Percentiles rank a stretch among this genome's conserved stretches.
Conservation (phyloP, 2,329 filamentous ascomycete genomes). For the Biscogniauxia marginata region DNA sequence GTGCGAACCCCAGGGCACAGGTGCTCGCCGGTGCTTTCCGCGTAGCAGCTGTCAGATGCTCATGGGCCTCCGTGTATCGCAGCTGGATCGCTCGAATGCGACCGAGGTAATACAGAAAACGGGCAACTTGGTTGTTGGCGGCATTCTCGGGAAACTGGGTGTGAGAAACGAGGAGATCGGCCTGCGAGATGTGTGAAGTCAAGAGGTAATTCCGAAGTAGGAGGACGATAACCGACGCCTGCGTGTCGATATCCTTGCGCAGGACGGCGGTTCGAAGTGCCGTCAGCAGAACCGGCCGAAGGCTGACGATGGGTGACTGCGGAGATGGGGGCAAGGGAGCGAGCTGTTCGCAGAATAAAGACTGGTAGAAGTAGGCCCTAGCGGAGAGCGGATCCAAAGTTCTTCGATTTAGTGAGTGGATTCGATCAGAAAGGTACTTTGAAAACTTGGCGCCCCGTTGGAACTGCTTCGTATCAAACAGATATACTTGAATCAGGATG, state of each 20-base stretch:
- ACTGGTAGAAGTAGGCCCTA: slow-evolving; percentile 98
- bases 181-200: slow-evolving; percentile 95
- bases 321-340: slow-evolving; percentile 84
- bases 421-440: slow-evolving; percentile 74
- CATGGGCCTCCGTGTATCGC: slow-evolving; percentile 94
- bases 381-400: slow-evolving; percentile 92
- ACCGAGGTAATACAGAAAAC: slow-evolving; percentile 95
- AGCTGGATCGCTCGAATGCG: slow-evolving; percentile 96
- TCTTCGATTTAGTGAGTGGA: slow-evolving; percentile 86
- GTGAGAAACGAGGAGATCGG: slow-evolving; percentile 92
- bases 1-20: slow-evolving; percentile 90
- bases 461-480: slow-evolving; percentile 81
- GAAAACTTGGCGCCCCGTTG: slow-evolving; percentile 84
- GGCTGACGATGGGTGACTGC: slow-evolving; percentile 80
- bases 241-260: slow-evolving; percentile 95
- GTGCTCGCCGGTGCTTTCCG: slow-evolving; percentile 90
- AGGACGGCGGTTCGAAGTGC: slow-evolving; percentile 93
- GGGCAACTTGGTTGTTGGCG: slow-evolving; percentile 95
- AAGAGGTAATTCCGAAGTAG: slow-evolving; percentile 93
- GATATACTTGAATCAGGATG: slow-evolving; percentile 81
- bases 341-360: slow-evolving; percentile 90
- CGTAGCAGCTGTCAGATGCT: slow-evolving; percentile 88
- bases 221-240: slow-evolving; percentile 91
- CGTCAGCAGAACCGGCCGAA: slow-evolving; percentile 81
- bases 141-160: slow-evolving; percentile 93